Conservation (phyloP, 2,329 filamentous ascomycete genomes). For the Periconia macrospinosa region DNA sequence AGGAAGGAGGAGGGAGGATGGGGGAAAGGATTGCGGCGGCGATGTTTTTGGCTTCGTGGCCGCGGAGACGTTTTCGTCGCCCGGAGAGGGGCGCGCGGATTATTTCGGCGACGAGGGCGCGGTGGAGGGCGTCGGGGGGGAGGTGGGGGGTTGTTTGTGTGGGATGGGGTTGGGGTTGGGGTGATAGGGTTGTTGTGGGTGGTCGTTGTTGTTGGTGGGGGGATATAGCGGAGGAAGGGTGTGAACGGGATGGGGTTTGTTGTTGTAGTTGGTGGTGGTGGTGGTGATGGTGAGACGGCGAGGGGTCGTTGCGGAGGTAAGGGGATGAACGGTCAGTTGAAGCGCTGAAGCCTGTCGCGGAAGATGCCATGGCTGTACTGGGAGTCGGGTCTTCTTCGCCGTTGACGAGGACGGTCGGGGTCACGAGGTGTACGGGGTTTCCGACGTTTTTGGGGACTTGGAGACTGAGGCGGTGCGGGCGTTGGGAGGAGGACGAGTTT, state of each 20-base stretch:
- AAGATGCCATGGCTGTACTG: constrained; percentile 24
- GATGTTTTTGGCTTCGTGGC: constrained; percentile 51
- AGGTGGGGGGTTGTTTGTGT: constrained; percentile 9
- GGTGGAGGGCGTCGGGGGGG: constrained; percentile 47
- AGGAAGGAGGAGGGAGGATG: constrained; percentile 35
- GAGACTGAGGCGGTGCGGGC: constrained; percentile 59
- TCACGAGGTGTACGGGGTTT: constrained; percentile 65
- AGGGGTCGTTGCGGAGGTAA: constrained; percentile 18
- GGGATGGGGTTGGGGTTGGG: constrained; percentile 16
- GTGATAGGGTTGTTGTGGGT: constrained; percentile 34
- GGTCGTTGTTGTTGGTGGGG: constrained; percentile 22
- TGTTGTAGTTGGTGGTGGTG: not conserved
- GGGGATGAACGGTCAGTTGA: constrained; percentile 3
- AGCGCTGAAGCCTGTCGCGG: constrained; percentile 16
- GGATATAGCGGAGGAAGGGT: constrained; percentile 1
- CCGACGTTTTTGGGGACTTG: constrained; percentile 65
- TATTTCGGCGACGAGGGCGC: constrained; percentile 50
- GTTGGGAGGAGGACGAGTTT: constrained; percentile 25
- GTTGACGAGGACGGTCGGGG: constrained; percentile 59
- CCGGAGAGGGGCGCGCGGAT: constrained; percentile 50
- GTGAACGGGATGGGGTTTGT: constrained; percentile 2
- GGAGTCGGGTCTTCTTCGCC: constrained; percentile 45
- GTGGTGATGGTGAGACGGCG: not conserved
- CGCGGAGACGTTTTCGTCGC: constrained; percentile 45
- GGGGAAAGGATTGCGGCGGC: constrained; percentile 47